Base-by-base conservation (phyloP, 2,329 filamentous ascomycete genomes). In the Pseudopithomyces chartarum region DNA sequence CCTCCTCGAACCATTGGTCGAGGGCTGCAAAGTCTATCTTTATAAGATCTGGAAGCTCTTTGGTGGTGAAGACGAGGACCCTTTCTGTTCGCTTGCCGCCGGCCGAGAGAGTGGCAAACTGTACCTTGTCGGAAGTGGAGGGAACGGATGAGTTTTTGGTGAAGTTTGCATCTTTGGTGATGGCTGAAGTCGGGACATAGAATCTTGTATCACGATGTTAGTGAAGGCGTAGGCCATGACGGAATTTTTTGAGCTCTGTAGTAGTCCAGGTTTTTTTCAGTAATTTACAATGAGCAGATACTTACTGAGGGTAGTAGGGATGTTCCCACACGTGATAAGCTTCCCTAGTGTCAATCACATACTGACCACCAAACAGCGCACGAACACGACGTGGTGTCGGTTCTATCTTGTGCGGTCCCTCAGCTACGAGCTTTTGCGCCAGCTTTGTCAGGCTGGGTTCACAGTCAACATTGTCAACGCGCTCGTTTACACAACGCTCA, bases 1-100 rank as follows among this genome's bases (percentile, higher is more conserved):
- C 85, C 73, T 89, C 87, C 65, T 87, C 85, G 61, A 81, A 81
- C 81, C 81, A 84, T 45, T 76, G 68, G 39, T 81, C 79, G 46
- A 74, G 46, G 5, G 62, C 64, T 5, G 56, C 39, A 48, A 75
- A 75, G 22, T 73, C 68, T 2, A 76, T 52, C 40, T 71, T 73
- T 6, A 73, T 63, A 11, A 75, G 63, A 11, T 67, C 60, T 4
- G 62, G 54, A 7, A 76, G 58, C 4, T 50, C 17, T 4, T 40
- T 48, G 1, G 64, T 64, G 17, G 63, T 60, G 59, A 76, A 74
- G 13, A 71, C 55, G 7, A 76, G 46, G 7, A 75, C 52, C 12
- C 68, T 65, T 46, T 2, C 65, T 71, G 32, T 39, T 15, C 29
- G 54, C 17, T 52, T 60, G 29, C 59, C 53, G 13, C 63, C 65